Percentiles rank a stretch among this genome's conserved stretches.
These are phyloP conservation scores for Phialophora macrospora DNA, from an alignment of 2,329 filamentous ascomycete genomes.

Conservation along the genomic window DNA sequence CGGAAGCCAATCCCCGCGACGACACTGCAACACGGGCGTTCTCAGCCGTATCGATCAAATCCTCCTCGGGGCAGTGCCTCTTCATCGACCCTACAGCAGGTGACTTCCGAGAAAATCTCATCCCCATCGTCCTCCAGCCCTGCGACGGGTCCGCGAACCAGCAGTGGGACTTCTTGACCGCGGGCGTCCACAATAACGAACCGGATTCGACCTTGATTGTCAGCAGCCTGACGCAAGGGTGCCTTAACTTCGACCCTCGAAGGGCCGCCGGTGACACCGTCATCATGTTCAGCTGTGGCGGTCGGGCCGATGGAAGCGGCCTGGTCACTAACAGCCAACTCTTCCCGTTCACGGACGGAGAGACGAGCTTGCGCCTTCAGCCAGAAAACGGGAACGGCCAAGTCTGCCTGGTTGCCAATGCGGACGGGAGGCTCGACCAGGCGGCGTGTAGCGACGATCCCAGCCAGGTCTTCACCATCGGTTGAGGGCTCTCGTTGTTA, in stretches of 20 bases:
- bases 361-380: slow-evolving; percentile 25
- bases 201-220: slow-evolving; percentile 25
- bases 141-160: slow-evolving; percentile 25
- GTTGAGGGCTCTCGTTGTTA: background rate
- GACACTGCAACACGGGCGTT: slow-evolving; percentile 27
- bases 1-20: slow-evolving; percentile 28
- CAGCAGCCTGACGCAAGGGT: slow-evolving; percentile 28
- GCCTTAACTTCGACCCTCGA: slow-evolving; percentile 28
- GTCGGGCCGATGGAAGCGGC: slow-evolving; percentile 27
- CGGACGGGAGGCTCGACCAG: slow-evolving; percentile 26
- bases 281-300: slow-evolving; percentile 30
- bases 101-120: slow-evolving; percentile 30
- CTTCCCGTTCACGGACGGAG: slow-evolving; percentile 20
- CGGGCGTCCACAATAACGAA: slow-evolving; percentile 26
- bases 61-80: slow-evolving; percentile 23
- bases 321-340: slow-evolving; percentile 27
- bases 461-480: slow-evolving; percentile 26
- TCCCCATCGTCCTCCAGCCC: slow-evolving; percentile 25
- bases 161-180: slow-evolving; percentile 25
- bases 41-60: slow-evolving; percentile 25
- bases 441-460: slow-evolving; percentile 24
- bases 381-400: slow-evolving; percentile 24
- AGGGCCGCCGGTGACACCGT: slow-evolving; percentile 26
- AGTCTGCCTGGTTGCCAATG: slow-evolving; percentile 21
- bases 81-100: slow-evolving; percentile 28